phyloP scores from a whole-genome alignment of 192 early-diverging fungal species.

The Coemansia sp. region DNA sequence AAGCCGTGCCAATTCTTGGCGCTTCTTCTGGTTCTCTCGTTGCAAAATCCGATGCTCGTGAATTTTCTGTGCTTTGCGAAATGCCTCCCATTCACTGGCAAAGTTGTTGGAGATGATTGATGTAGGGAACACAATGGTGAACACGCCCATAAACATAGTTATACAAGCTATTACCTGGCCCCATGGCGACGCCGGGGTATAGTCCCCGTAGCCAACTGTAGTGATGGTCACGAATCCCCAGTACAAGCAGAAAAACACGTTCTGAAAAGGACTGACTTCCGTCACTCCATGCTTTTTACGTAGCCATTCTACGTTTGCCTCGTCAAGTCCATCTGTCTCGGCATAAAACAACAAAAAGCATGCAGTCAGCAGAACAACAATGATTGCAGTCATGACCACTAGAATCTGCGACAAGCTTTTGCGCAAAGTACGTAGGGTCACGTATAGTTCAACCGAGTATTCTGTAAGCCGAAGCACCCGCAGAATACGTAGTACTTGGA shows the following conservation, averaged over 20 bases:
- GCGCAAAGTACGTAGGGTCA: conserved; percentile 42
- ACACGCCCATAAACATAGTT: conserved; percentile 57
- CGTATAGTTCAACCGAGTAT: conserved; percentile 49
- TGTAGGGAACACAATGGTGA: conserved; percentile 58
- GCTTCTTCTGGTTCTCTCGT: conserved; percentile 21
- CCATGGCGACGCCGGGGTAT: conserved; percentile 49
- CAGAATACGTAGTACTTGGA: conserved; percentile 42
- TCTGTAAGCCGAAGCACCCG: conserved; percentile 43
- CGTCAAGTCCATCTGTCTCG: conserved; percentile 43
- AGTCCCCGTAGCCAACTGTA: conserved; percentile 58
- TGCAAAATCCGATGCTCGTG: conserved; percentile 31
- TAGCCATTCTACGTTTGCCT: conserved; percentile 31
- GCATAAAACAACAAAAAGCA: conserved; percentile 47
- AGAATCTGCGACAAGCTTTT: conserved; percentile 41
- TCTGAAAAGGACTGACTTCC: conserved; percentile 56
- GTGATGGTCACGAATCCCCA: conserved; percentile 59
- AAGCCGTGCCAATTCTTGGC: conserved; percentile 17
- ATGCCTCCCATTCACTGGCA: conserved; percentile 55
- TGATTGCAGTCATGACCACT: conserved; percentile 44
- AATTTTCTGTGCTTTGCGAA: conserved; percentile 38
- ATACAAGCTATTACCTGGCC: conserved; percentile 52
- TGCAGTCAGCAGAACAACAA: conserved; percentile 28
- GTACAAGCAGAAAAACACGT: conserved; percentile 53
- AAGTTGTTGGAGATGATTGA: conserved; percentile 60
- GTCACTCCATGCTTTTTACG: conserved; percentile 34